Evolutionary conservation across 768 basidiomycete species (phyloP).

Genomic region (Phaeolepiota aurea): DNA sequence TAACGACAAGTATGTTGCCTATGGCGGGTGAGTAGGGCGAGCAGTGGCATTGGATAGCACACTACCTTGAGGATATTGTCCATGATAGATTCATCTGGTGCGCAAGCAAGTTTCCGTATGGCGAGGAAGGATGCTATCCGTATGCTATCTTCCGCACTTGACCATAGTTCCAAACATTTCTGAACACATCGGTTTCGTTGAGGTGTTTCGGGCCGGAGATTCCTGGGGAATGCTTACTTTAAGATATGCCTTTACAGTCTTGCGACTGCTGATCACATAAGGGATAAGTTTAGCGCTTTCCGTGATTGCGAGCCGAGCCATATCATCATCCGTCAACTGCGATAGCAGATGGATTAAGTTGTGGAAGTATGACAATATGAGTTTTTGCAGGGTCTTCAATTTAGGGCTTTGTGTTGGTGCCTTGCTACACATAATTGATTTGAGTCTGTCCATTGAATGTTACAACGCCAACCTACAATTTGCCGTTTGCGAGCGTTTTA

Average conservation of each 20-base stretch:
- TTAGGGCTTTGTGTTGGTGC: conserved; percentile 74
- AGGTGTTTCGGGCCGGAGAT: not conserved
- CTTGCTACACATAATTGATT: conserved; percentile 46
- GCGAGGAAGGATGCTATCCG: conserved; percentile 84
- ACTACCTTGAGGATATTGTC: conserved; percentile 82
- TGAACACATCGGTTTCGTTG: conserved; percentile 22
- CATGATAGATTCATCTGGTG: conserved; percentile 70
- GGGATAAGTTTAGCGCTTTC: conserved; percentile 90
- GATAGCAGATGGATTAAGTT: conserved; percentile 75
- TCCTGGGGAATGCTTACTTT: conserved; percentile 45
- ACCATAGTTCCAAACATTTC: conserved; percentile 85
- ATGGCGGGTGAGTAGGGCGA: conserved; percentile 2
- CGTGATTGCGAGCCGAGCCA: conserved; percentile 60
- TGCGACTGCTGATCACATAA: conserved; percentile 78
- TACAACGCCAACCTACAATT: conserved; percentile 52
- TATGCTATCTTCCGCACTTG: conserved; percentile 66
- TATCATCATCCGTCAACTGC: conserved; percentile 62
- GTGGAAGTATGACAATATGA: conserved; percentile 84
- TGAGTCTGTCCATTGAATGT: conserved; percentile 3
- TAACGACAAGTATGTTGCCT: conserved; percentile 87
- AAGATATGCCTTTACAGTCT: conserved; percentile 77
- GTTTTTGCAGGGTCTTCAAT: conserved; percentile 77
- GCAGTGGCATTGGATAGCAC: not conserved
- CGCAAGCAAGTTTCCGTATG: conserved; percentile 69
- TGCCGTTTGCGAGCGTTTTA: conserved; percentile 74